Evolutionary conservation across 768 basidiomycete species (phyloP), one percentile per base, ranked within the genome.

Genomic region (Tricholoma sp.): DNA sequence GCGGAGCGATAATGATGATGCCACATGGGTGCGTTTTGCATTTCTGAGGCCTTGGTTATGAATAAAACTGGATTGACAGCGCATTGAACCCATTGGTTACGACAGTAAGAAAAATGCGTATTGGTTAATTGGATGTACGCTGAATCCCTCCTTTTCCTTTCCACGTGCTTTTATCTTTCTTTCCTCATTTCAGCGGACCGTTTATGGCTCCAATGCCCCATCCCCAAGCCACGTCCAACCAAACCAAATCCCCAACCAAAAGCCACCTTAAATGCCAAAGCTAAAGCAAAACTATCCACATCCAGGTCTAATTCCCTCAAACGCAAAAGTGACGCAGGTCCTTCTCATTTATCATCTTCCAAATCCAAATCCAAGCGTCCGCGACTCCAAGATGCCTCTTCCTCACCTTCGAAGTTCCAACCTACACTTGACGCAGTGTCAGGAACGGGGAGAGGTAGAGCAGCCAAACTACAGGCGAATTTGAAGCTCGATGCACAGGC

Each of bases 81-180:
- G 92, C 22, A 83, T 88, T 55, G 89, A 92, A 64, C 91, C 92
- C 8, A 82, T 94, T 59, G 92, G 92, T 5, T 91, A 89, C 61
- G 92, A 94, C 63, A 79, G 81, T 39, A 85, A 86, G 65, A 76
- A 74, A 6, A 91, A 92, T 67, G 85, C 87, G 0, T 94, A 92
- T 66, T 93, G 91, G 91, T 70, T 92, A 21, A 89, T 94, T 60
- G 91, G 92, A 43, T 79, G 88, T 88, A 71, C 35, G 80, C 74
- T 34, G 18, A 7, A 32, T 50, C 43, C n/a, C 51, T 22, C 47
- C 34, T 12, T 51, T 45, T 43, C 14, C 24, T 5, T 18, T 10
- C 45, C 49, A 19, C 18, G 39, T 16, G 2, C 10, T 21, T 19
- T 14, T 9, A 5, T 7, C 22, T 31, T n/a, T 10, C 34, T 60